Base-by-base conservation (phyloP, 805 yeast genomes). In the Hanseniaspora pseudoguilliermondii region DNA sequence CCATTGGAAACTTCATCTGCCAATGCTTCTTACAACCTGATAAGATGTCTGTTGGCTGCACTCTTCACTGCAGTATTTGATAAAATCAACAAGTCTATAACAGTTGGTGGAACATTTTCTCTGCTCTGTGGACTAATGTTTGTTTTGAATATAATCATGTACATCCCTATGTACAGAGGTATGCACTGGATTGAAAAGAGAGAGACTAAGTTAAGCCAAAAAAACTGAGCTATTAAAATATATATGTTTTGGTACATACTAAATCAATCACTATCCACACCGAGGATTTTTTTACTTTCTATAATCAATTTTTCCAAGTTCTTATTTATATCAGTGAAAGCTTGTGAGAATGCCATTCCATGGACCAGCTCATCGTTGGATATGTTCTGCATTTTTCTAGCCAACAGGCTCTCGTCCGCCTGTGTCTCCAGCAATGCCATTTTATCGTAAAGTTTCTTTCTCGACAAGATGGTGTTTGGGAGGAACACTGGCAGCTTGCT, bases 21-120 rank as follows among this genome's bases (percentile, higher is more conserved):
- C 5, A 76, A 86, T 0, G 84, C 93, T 15, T 75, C 84, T 50
- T 74, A 83, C 59, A 89, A 89, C 63, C 69, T 88, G 34, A 73
- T 81, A 18, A 72, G 96, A 61, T 89, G 96, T 64, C 70, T 79
- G n/a, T 62, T 80, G 49, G 83, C 84, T 39, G 95, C 95, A 0
- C 74, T 79, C 1, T 80, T 84, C 43, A 74, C 84, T n/a, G 93
- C 86, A 0, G 82, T 81, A 2, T 71, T 87, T 23, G 76, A 79
- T 21, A 74, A 69, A 50, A 84, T 89, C 90, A 71, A 74, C 16
- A 54, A 57, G 0, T 59, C 69, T 0, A 71, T 88, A 77, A 79
- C 80, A 0, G 67, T 78, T n/a, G 96, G 96, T 2, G 93, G 95
- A 11, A 78, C 86, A 0, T 86, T 81, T 63, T 82, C 95, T 0